phyloP scores from a whole-genome alignment of 2,329 filamentous ascomycete species.

The Trichophyton schoenleinii region DNA sequence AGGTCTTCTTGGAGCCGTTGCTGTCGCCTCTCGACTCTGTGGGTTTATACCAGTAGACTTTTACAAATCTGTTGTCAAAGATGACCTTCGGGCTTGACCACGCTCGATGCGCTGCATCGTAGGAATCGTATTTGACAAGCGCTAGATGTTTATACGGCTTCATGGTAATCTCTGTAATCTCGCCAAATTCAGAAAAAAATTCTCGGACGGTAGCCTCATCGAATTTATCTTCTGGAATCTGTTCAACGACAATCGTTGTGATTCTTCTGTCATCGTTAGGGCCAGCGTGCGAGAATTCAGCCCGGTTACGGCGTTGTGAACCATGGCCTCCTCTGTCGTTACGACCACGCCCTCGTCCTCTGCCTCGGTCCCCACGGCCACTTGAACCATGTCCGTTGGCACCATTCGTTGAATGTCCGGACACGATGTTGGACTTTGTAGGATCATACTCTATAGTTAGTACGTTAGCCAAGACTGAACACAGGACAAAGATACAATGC shows the following conservation, averaged over 20 bases:
- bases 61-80: conserved; percentile 53
- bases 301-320: conserved; percentile 32
- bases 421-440: conserved; percentile 35
- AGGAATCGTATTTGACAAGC: conserved; percentile 42
- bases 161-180: conserved; percentile 42
- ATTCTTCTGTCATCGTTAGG: conserved; percentile 41
- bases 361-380: conserved; percentile 13
- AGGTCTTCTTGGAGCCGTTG: conserved; percentile 17
- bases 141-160: conserved; percentile 43
- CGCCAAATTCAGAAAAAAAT: conserved; percentile 48
- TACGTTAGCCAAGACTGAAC: neutral
- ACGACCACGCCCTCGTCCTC: conserved; percentile 28
- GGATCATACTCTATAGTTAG: conserved; percentile 41
- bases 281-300: conserved; percentile 42
- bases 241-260: conserved; percentile 47
- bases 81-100: conserved; percentile 50
- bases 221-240: conserved; percentile 48
- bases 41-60: conserved; percentile 50
- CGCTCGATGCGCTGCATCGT: conserved; percentile 40
- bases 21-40: conserved; percentile 22
- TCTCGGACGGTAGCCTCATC: conserved; percentile 41
- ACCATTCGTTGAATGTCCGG: conserved; percentile 17
- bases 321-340: conserved; percentile 32
- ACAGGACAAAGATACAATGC: neutral
- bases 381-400: conserved; percentile 14